Evolutionary conservation across 192 early-diverging fungal genomes (phyloP), one percentile per base, ranked within the genome.

Genomic region (Coemansia sp.): DNA sequence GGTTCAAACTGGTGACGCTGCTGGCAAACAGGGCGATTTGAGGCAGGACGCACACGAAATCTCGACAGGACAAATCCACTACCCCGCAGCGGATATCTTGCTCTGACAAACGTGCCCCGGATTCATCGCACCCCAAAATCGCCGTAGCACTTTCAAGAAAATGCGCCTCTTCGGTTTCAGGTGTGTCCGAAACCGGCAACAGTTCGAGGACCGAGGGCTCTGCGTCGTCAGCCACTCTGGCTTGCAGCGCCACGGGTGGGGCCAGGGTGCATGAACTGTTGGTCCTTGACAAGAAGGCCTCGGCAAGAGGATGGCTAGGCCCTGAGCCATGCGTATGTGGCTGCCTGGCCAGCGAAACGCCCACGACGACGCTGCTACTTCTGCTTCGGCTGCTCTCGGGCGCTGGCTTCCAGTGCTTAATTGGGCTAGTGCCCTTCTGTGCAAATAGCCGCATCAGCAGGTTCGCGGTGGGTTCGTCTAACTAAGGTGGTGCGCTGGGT

Each of bases 41-140:
- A 1, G 70, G 71, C 9, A 70, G 52, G 2, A 79, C 52, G 39
- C 43, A 35, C 0, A 36, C 13, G 0, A 79, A 42, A 2, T 25
- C 34, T 8, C 59, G 42, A n/a, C 37, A 18, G 2, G 76, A 73
- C 34, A 79, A 50, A 52, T 79, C 58, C 3, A 68, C 71, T 0
- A 33, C 34, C 37, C 68, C 68, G 16, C 61, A n/a, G 3, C 16
- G 42, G 6, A 75, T 25, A 16, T 75, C 73, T 3, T 53, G 34
- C 23, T 18, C 48, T 21, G 72, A 68, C 45, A 75, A 11, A 41
- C 42, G 35, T 6, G 56, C 62, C 11, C 53, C 53, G 8, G 53
- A 18, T 56, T 56, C 53, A 10, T 31, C 53, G n/a, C 53, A 56
- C n/a, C 16, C 28, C 26, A 53, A 28, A 53, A 53, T 28, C 26